Evolutionary conservation across 352 stramenopile species (phyloP).

Genomic region (Pythium volutum): DNA sequence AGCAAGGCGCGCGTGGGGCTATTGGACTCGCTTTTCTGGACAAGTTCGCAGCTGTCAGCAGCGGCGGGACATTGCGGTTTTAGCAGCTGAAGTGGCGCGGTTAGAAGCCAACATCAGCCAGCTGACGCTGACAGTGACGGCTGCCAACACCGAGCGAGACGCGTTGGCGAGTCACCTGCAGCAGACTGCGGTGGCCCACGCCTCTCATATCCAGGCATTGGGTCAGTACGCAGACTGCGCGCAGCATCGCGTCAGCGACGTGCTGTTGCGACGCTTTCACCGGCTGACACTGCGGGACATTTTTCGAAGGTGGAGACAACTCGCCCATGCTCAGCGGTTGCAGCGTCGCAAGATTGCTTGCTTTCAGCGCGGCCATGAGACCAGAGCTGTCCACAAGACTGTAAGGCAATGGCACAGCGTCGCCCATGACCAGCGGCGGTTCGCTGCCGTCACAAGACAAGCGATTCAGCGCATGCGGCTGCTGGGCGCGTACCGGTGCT

Average conservation of each 20-base stretch:
- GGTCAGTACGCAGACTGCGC: background rate
- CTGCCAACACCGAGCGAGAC: background rate
- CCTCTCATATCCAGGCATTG: background rate
- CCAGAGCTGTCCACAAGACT: background rate
- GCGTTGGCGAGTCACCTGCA: background rate
- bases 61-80: background rate
- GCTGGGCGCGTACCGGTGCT: constrained; percentile 35
- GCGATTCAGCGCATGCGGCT: constrained; percentile 31
- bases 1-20: background rate
- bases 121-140: background rate
- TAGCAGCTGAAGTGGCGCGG: background rate
- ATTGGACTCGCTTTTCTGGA: background rate
- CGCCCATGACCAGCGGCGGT: background rate
- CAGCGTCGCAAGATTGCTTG: background rate
- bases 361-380: background rate
- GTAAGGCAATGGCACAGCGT: constrained; percentile 2
- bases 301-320: background rate
- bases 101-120: background rate
- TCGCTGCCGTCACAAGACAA: constrained; percentile 1
- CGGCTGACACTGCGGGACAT: background rate
- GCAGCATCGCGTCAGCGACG: background rate
- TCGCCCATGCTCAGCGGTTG: background rate
- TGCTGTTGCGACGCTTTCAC: constrained; percentile 1
- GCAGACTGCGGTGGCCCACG: background rate
- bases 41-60: background rate